These are phyloP conservation scores for Viridothelium virens DNA, from an alignment of 495 filamentous ascomycete genomes.

Conservation along the genomic window DNA sequence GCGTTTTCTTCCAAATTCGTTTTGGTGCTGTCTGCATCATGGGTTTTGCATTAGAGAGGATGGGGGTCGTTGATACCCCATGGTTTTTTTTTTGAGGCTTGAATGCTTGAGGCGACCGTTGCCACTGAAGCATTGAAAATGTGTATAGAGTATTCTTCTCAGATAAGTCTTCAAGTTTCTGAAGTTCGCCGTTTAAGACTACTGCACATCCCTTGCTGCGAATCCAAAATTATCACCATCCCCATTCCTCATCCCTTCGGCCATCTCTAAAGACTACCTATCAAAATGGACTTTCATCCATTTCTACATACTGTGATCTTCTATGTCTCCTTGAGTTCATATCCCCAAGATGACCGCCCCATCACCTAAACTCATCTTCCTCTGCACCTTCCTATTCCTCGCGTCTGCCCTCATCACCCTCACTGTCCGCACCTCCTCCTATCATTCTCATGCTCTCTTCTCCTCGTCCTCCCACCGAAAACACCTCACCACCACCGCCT, in stretches of 20 bases:
- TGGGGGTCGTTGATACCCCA: neutral
- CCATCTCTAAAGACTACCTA: neutral
- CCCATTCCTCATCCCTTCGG: neutral
- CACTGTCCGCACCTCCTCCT: conserved; percentile 13
- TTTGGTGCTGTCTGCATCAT: too few relatives aligned
- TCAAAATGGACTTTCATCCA: neutral
- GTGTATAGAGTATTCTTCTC: neutral
- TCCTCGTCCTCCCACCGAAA: conserved; percentile 11
- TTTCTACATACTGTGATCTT: neutral
- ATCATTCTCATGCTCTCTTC: neutral
- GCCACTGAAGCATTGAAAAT: neutral
- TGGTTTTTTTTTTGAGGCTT: neutral
- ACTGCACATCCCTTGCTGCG: too few relatives aligned
- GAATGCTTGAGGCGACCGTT: neutral
- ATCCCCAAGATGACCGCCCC: conserved; percentile 16
- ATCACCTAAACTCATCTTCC: conserved; percentile 19
- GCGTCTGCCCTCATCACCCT: conserved; percentile 20
- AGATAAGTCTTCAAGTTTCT: neutral
- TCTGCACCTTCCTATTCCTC: conserved; percentile 24
- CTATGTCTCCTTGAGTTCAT: neutral
- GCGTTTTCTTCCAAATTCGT: too few relatives aligned
- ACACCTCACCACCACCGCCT: neutral
- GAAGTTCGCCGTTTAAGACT: neutral
- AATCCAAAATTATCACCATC: neutral
- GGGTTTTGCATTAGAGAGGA: too few relatives aligned